Conservation (phyloP, 1,139 yeast species). For the Magnusiomyces sp. region DNA sequence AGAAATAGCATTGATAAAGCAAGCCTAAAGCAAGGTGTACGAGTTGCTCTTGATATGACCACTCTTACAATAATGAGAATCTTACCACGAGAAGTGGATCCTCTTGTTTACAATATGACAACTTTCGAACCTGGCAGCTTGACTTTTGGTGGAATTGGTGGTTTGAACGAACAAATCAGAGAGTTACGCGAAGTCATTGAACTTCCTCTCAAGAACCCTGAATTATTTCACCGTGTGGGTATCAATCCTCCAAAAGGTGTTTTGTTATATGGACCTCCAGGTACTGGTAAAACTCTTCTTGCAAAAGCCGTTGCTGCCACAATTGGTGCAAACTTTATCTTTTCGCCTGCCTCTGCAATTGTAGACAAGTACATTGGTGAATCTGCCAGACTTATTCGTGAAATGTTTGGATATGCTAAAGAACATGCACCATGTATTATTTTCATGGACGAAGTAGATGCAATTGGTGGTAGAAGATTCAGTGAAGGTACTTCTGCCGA, state of each 20-base stretch:
- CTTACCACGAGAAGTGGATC: slow-evolving; percentile 96
- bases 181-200: slow-evolving; percentile 97
- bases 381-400: slow-evolving; percentile 92
- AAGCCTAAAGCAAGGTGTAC: slow-evolving; percentile 79
- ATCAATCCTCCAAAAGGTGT: slow-evolving; percentile 99
- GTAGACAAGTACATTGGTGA: slow-evolving; percentile 99
- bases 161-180: slow-evolving; percentile 89
- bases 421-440: slow-evolving; percentile 98
- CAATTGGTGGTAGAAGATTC: slow-evolving; percentile 97
- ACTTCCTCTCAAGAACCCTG: slow-evolving; percentile 93
- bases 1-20: slow-evolving; percentile 82
- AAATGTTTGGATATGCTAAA: slow-evolving; percentile 96
- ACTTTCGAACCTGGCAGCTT: slow-evolving; percentile 93
- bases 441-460: slow-evolving; percentile 98
- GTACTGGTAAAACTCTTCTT: slow-evolving; percentile 91
- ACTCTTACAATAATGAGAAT: slow-evolving; percentile 96
- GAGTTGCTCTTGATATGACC: slow-evolving; percentile 97
- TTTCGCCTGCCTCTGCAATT: slow-evolving; percentile 96
- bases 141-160: slow-evolving; percentile 94
- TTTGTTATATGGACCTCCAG: slow-evolving; percentile 96
- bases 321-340: slow-evolving; percentile 94
- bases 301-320: slow-evolving; percentile 99
- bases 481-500: slow-evolving; percentile 99
- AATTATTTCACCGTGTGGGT: slow-evolving; percentile 89
- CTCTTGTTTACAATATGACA: slow-evolving; percentile 97